These are phyloP conservation scores for Candida anutae DNA, from an alignment of 1,139 yeast genomes.

Conservation along the genomic window DNA sequence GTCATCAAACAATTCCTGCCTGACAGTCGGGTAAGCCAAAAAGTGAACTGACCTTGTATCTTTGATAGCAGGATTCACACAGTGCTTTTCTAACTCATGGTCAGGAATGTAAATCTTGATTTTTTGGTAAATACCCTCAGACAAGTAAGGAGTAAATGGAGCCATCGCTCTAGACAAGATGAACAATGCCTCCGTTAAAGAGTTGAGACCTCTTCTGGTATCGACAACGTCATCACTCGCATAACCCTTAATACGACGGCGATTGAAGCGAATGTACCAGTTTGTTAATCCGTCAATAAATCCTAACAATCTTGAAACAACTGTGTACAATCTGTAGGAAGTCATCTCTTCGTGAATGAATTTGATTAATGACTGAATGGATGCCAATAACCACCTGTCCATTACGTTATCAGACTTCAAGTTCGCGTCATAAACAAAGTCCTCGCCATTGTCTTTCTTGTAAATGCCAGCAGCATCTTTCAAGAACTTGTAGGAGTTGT, in stretches of 20 bases:
- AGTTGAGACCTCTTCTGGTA: constrained; percentile 78
- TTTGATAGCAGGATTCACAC: constrained; percentile 31
- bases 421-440: constrained; percentile 63
- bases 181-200: constrained; percentile 82
- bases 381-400: constrained; percentile 97
- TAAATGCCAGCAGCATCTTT: constrained; percentile 87
- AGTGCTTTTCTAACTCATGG: constrained; percentile 39
- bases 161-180: constrained; percentile 95
- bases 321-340: constrained; percentile 86
- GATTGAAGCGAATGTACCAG: constrained; percentile 98
- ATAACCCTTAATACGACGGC: constrained; percentile 92
- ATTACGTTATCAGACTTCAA: constrained; percentile 74
- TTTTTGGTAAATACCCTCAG: constrained; percentile 83
- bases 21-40: constrained; percentile 81
- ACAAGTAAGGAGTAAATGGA: constrained; percentile 94
- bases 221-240: constrained; percentile 72
- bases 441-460: constrained; percentile 65
- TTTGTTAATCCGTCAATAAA: constrained; percentile 94
- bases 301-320: constrained; percentile 82
- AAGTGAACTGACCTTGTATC: constrained; percentile 88
- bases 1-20: constrained; percentile 73
- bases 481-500: constrained; percentile 93
- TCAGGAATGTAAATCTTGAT: constrained; percentile 54
- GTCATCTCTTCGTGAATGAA: constrained; percentile 86
- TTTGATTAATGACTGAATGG: constrained; percentile 81